Conservation (phyloP, 306 rosid genomes). For the Erythrophleum fordii region DNA sequence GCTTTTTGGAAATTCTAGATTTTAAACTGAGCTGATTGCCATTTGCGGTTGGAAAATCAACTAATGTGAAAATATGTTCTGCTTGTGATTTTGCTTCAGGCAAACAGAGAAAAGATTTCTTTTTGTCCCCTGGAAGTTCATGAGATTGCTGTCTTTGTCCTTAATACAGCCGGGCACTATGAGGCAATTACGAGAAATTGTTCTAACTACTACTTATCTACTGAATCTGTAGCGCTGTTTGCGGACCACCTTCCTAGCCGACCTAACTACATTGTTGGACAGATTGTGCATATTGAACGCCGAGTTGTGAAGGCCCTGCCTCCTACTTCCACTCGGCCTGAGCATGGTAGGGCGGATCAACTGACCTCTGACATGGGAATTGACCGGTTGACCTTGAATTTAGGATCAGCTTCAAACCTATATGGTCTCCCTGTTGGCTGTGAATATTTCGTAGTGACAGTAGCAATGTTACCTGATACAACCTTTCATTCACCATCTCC, state of each 20-base stretch:
- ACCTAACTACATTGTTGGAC: conserved; percentile 90
- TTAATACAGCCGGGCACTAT: conserved; percentile 68
- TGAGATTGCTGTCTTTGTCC: conserved; percentile 90
- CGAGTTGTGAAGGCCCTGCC: conserved; percentile 65
- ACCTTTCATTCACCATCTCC: conserved; percentile 79
- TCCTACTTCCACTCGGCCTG: conserved; percentile 42
- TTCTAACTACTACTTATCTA: conserved; percentile 77
- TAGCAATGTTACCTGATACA: conserved; percentile 95
- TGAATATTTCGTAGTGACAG: conserved; percentile 88
- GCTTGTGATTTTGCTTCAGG: conserved; percentile 60
- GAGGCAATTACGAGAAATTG: conserved; percentile 81
- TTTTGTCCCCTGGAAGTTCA: conserved; percentile 80
- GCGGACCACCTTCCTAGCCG: conserved; percentile 71
- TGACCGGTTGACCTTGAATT: conserved; percentile 82
- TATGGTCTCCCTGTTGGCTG: conserved; percentile 89
- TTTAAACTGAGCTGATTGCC: conserved; percentile 4
- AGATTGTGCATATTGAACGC: conserved; percentile 92
- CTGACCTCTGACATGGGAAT: conserved; percentile 56
- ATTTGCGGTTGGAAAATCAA: not conserved
- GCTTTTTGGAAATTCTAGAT: not conserved
- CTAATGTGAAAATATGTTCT: conserved; percentile 6
- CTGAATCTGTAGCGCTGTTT: conserved; percentile 88
- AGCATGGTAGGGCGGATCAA: conserved; percentile 50
- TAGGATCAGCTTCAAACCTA: conserved; percentile 83
- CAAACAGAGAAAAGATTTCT: conserved; percentile 89